phyloP scores from a whole-genome alignment of 1,284 basidiomycete species.

The Xanthoconium separans region DNA sequence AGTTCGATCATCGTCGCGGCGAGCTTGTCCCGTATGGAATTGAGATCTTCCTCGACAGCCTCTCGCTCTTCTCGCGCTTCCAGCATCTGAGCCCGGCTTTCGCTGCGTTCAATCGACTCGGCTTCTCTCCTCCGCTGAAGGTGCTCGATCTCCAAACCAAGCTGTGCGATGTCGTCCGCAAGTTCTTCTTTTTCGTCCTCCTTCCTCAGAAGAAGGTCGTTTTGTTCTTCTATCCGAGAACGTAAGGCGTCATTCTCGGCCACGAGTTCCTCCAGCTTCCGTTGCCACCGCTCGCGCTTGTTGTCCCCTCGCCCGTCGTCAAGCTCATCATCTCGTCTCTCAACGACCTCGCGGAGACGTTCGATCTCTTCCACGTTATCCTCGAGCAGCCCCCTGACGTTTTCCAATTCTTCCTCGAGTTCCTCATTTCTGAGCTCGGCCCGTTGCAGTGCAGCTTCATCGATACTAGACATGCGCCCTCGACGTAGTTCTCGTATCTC shows the following conservation, averaged over 20 bases:
- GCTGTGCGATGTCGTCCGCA: constrained; percentile 58
- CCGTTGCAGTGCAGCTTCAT: constrained; percentile 52
- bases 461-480: constrained; percentile 40
- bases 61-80: constrained; percentile 72
- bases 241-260: constrained; percentile 64
- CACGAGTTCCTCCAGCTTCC: constrained; percentile 58
- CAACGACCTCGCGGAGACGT: constrained; percentile 61
- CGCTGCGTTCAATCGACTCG: constrained; percentile 63
- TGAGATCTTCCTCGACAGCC: constrained; percentile 71
- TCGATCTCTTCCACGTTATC: constrained; percentile 78
- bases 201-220: constrained; percentile 50
- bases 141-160: constrained; percentile 70
- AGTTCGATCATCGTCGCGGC: constrained; percentile 78
- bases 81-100: constrained; percentile 65
- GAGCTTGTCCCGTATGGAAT: constrained; percentile 69
- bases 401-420: constrained; percentile 71
- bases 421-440: constrained; percentile 60
- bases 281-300: constrained; percentile 41
- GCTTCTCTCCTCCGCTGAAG: constrained; percentile 58
- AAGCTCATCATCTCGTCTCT: constrained; percentile 47
- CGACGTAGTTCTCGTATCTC: constrained; percentile 64
- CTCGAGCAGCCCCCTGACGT: constrained; percentile 62
- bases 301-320: constrained; percentile 38
- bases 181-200: constrained; percentile 75
- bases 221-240: constrained; percentile 58